Conservation (phyloP, 257 asterid species). For the Henckelia pumila region DNA sequence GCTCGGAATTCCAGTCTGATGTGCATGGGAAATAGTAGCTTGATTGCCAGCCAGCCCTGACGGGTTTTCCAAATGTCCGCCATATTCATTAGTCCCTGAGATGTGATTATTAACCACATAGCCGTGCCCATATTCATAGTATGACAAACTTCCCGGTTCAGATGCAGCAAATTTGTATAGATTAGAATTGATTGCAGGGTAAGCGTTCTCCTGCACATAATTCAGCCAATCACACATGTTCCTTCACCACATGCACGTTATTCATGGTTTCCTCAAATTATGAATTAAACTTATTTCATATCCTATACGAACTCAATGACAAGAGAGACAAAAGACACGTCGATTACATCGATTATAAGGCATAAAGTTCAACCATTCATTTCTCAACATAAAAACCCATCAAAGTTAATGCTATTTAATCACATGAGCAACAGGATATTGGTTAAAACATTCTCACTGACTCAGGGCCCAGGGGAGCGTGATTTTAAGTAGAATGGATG, state of each 20-base stretch:
- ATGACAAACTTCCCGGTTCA: slow-evolving; percentile 69
- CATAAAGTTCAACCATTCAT: slow-evolving; percentile 8
- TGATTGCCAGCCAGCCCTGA: slow-evolving; percentile 41
- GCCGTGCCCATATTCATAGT: slow-evolving; percentile 59
- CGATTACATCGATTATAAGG: neutral
- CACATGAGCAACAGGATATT: neutral
- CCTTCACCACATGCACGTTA: neutral
- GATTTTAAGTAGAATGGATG: neutral
- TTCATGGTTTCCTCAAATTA: neutral
- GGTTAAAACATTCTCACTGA: neutral
- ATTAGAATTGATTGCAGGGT: slow-evolving; percentile 57
- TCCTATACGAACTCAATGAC: neutral
- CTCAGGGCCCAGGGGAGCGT: neutral
- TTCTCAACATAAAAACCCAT: neutral
- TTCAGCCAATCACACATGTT: slow-evolving; percentile 21
- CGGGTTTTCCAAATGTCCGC: slow-evolving; percentile 45
- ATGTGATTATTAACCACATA: slow-evolving; percentile 47
- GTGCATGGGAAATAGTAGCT: slow-evolving; percentile 39
- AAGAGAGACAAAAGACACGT: neutral
- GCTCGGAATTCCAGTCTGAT: slow-evolving; percentile 42
- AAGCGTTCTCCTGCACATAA: slow-evolving; percentile 62
- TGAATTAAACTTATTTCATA: neutral
- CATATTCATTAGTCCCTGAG: slow-evolving; percentile 40
- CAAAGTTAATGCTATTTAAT: neutral
- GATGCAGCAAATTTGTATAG: slow-evolving; percentile 65